Evolutionary conservation across 805 yeast species (phyloP), one percentile per base, ranked within the genome.

Genomic region (Kodamaea jinghongensis): DNA sequence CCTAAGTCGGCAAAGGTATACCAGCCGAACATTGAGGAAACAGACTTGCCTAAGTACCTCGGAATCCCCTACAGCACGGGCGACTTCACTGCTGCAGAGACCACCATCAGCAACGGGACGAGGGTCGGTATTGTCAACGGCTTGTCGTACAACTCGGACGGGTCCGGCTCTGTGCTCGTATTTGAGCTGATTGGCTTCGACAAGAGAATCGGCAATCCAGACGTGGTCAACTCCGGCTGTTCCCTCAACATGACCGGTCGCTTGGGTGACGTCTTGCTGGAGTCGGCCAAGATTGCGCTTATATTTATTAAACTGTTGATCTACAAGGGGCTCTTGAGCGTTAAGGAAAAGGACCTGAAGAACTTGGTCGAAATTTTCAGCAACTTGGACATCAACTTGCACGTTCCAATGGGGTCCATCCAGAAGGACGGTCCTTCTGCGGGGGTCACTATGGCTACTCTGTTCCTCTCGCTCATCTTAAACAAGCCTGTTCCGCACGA

Each of bases 81-180:
- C 23, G 73, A 67, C 30, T 46, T 61, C n/a, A 54, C 56, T 23
- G 47, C 49, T 5, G 54, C 56, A 17, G 64, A 55, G n/a, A 41
- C 45, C 10, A 47, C 51, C 8, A 34, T 41, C 11, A 75, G 86
- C 8, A 73, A 73, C 23, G 64, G 65, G 6, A 70, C 74, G 45
- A 96, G 96, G 2, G 75, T 87, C 5, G 51, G 51, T 4, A 47
- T 47, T 6, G 96, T 87, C 8, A 86, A 87, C 56, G 97, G 96
- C 0, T 66, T 89, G 44, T 86, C 96, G 2, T 89, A 88, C 60
- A 87, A 85, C 64, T 79, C 88, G 2, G 86, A 83, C 51, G 96
- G 96, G 1, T 79, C 84, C 4, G 96, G 96, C 0, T 82, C 91
- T 1, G 79, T 86, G 1, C 66, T 89, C 37, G 76, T 82, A 11